Percentiles rank a stretch among this genome's conserved stretches.
phyloP scores from a whole-genome alignment of 805 yeast genomes.

The Monosporozyma yasuniensis region DNA sequence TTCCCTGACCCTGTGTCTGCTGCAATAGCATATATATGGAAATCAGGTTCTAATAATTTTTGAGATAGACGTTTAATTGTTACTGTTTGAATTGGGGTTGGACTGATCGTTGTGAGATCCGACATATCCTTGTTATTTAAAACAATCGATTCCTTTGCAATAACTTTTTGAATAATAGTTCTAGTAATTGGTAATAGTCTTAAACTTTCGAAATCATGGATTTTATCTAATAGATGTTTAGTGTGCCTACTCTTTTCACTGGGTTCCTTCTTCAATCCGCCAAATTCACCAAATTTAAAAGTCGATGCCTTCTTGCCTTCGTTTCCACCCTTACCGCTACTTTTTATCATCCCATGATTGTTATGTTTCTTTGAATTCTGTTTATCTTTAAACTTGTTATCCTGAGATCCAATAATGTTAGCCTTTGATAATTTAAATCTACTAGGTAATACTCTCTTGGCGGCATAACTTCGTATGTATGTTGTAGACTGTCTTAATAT shows the following conservation, averaged over 20 bases:
- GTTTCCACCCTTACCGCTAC: neutral
- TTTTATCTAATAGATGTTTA: slow-evolving; percentile 39
- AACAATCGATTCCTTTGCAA: slow-evolving; percentile 37
- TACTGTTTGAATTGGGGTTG: slow-evolving; percentile 79
- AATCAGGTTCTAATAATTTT: slow-evolving; percentile 30
- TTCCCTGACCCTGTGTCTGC: slow-evolving; percentile 98
- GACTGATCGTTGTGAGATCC: slow-evolving; percentile 24
- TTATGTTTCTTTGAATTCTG: neutral
- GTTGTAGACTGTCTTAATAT: neutral
- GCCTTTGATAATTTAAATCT: slow-evolving; percentile 1
- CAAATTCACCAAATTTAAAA: slow-evolving; percentile 39
- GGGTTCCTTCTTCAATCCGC: slow-evolving; percentile 37
- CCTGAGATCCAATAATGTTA: neutral
- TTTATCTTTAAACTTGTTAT: neutral
- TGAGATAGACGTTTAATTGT: slow-evolving; percentile 40
- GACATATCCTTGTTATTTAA: slow-evolving; percentile 16
- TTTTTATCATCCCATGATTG: neutral
- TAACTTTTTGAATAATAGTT: slow-evolving; percentile 45
- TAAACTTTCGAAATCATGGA: slow-evolving; percentile 56
- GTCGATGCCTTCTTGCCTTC: neutral
- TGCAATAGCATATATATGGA: slow-evolving; percentile 68
- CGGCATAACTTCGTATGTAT: neutral
- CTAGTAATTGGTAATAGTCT: slow-evolving; percentile 61
- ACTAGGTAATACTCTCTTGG: neutral
- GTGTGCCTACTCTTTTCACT: slow-evolving; percentile 23